Percentiles rank a stretch among this genome's conserved stretches.
Conservation (phyloP, 768 basidiomycete species). For the Glaciozyma antarctica region DNA sequence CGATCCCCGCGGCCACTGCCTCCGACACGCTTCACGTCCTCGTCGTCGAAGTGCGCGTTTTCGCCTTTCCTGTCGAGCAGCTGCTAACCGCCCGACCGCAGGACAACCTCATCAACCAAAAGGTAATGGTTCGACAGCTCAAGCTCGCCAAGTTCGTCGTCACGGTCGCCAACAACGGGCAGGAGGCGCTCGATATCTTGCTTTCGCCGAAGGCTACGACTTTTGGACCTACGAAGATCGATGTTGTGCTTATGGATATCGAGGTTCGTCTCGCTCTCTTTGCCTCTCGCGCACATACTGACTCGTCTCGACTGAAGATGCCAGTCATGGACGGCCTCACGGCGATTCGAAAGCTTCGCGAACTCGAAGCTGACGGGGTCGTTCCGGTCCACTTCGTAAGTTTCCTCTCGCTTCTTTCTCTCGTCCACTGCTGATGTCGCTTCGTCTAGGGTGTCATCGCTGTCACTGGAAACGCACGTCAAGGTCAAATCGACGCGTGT, state of each 20-base stretch:
- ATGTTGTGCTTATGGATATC: slow-evolving; percentile 17
- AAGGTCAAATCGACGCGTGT: background rate
- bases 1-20: background rate
- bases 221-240: background rate
- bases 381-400: slow-evolving; percentile 5
- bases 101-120: slow-evolving; percentile 31
- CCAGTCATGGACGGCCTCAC: slow-evolving; percentile 19
- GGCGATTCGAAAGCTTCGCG: background rate
- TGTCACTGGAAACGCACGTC: slow-evolving; percentile 1
- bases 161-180: slow-evolving; percentile 22
- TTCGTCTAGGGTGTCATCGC: background rate
- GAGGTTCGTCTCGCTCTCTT: background rate
- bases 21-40: slow-evolving; percentile 8
- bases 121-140: slow-evolving; percentile 29
- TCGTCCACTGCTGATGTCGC: no score
- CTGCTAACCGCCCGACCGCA: background rate
- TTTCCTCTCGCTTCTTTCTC: background rate
- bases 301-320: background rate
- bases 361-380: background rate
- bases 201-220: background rate
- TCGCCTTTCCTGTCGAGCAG: background rate
- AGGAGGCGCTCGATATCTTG: slow-evolving; percentile 23
- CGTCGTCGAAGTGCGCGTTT: slow-evolving; percentile 11
- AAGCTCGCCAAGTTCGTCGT: slow-evolving; percentile 19
- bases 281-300: no score